Base-by-base conservation (phyloP, 2,329 filamentous ascomycete genomes). In the Pseudocercospora ulei region DNA sequence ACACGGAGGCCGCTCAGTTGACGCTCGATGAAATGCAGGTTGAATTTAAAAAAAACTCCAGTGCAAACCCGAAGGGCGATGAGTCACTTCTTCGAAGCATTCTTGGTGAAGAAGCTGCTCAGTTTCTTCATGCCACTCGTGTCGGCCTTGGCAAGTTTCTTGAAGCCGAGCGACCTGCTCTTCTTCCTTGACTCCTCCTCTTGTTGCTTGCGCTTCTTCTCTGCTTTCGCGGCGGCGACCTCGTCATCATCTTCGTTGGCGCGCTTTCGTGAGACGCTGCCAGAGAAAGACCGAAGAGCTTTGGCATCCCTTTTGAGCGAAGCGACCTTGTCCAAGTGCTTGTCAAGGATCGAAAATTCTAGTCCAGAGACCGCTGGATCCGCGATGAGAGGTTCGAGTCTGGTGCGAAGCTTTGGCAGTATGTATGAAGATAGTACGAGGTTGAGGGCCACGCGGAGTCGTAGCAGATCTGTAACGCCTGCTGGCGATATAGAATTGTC, bases 51-150 rank as follows among this genome's bases (percentile, higher is more conserved):
- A n/a, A n/a, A n/a, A n/a, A n/a, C n/a, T n/a, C n/a, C n/a, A n/a
- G n/a, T n/a, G n/a, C n/a, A n/a, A n/a, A n/a, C n/a, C n/a, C n/a
- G n/a, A n/a, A n/a, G n/a, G n/a, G n/a, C n/a, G n/a, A n/a, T n/a
- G n/a, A 13, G 17, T 40, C 33, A 46, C 14, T 43, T 50, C 43
- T 50, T 50, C 11, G 38, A 35, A 4, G 45, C 33, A 20, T 39
- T 27, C 65, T 88, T 92, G 44, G 76, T 76, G 62, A 98, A 98
- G 65, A 98, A 98, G 46, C 79, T 75, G 58, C 83, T 94, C 73
- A 98, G 74, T 68, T 96, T 98, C 72, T 82, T 90, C 90, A 98
- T 98, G 1, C 90, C 90, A 13, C 65, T 75, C 0, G 81, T 87
- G 63, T 96, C 82, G 31, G 87, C 88, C 65, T 96, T 98, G 60